Evolutionary conservation across 371 early-diverging fungal genomes (phyloP).

Genomic region (Mortierella sp.): DNA sequence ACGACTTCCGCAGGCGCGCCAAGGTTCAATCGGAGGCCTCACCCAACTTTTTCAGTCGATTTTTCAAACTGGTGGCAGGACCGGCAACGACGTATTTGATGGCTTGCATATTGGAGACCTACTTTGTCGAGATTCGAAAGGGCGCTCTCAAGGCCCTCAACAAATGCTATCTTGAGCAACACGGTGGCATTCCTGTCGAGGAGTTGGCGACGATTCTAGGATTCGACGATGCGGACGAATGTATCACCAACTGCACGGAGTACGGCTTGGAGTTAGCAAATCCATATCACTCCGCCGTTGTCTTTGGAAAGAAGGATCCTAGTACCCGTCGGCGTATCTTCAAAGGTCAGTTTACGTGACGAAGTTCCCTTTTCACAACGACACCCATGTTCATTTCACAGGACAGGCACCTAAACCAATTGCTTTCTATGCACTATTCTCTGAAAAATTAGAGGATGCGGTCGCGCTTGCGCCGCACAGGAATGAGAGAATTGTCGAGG

Average conservation of each 20-base stretch:
- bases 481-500: slow-evolving; percentile 45
- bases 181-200: slow-evolving; percentile 60
- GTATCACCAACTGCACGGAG: slow-evolving; percentile 38
- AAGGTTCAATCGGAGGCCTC: slow-evolving; percentile 68
- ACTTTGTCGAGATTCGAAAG: slow-evolving; percentile 81
- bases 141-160: slow-evolving; percentile 84
- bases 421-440: neutral
- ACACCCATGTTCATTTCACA: neutral
- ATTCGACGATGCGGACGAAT: slow-evolving; percentile 69
- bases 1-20: slow-evolving; percentile 60
- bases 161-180: slow-evolving; percentile 64
- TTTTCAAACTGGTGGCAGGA: slow-evolving; percentile 77
- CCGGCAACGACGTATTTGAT: slow-evolving; percentile 74
- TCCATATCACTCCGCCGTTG: slow-evolving; percentile 20
- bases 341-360: slow-evolving; percentile 21
- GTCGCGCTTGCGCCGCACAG: slow-evolving; percentile 30
- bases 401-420: neutral
- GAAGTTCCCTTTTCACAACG: neutral
- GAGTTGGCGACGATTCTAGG: slow-evolving; percentile 67
- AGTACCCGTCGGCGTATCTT: slow-evolving; percentile 23
- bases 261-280: slow-evolving; percentile 30
- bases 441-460: slow-evolving; percentile 17
- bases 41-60: slow-evolving; percentile 71
- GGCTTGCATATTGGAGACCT: slow-evolving; percentile 81
- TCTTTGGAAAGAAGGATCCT: slow-evolving; percentile 30